These are phyloP conservation scores for Solanum hybrid DNA, from an alignment of 305 asterid species.

Conservation along the genomic window DNA sequence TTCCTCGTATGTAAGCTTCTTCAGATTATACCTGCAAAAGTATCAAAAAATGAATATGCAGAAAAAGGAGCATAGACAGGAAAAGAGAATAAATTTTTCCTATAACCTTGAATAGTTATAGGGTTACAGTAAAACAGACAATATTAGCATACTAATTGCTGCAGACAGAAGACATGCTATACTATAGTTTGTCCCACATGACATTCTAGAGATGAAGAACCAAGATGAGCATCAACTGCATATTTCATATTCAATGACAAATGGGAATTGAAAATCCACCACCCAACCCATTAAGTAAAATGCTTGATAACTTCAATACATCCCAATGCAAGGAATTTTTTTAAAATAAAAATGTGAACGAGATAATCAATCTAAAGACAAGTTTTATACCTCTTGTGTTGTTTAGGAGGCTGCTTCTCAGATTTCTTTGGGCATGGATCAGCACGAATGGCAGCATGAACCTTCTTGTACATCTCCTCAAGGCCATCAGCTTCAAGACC, in stretches of 20 bases:
- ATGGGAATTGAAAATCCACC: neutral
- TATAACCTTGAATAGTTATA: neutral
- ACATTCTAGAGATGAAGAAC: neutral
- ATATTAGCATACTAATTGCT: neutral
- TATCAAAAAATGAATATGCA: neutral
- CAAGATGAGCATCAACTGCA: neutral
- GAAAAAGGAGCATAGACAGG: neutral
- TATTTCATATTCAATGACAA: neutral
- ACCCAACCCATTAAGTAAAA: neutral
- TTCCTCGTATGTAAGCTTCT: slow-evolving; percentile 27
- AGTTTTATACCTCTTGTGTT: slow-evolving; percentile 42
- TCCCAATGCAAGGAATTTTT: neutral
- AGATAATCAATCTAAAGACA: neutral
- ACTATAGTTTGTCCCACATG: neutral
- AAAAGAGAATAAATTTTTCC: neutral
- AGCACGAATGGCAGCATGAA: slow-evolving; percentile 55
- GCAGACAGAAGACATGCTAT: neutral
- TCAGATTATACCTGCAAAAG: slow-evolving; percentile 18
- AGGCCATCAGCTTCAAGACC: slow-evolving; percentile 38
- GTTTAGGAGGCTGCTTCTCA: slow-evolving; percentile 34
- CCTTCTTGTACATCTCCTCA: slow-evolving; percentile 54
- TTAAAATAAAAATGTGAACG: no score
- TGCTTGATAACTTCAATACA: neutral
- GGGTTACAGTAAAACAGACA: neutral
- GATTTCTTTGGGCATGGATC: slow-evolving; percentile 42